Evolutionary conservation across 805 yeast genomes (phyloP).

Genomic region (Monosporozyma aerobia): DNA sequence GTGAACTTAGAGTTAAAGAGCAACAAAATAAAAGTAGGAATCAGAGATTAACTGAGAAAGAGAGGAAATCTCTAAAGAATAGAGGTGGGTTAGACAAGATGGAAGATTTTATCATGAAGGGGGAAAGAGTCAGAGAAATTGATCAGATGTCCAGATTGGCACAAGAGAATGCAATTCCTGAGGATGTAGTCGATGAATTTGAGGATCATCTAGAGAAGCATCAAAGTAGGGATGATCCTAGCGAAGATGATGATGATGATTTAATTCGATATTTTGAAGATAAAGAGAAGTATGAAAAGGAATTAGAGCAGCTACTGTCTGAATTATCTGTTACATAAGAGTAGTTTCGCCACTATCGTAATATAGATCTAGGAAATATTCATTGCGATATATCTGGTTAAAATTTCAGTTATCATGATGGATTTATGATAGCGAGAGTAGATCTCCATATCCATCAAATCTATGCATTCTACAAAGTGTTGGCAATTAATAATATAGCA

Average conservation of each 20-base stretch:
- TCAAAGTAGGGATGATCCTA: background rate
- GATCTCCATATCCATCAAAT: too few relatives aligned
- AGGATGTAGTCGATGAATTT: constrained; percentile 12
- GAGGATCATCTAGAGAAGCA: constrained; percentile 12
- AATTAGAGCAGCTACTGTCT: constrained; percentile 13
- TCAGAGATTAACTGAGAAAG: background rate
- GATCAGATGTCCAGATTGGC: constrained; percentile 8
- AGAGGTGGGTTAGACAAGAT: constrained; percentile 23
- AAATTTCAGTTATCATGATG: too few relatives aligned
- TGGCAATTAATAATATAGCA: too few relatives aligned
- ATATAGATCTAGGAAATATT: background rate
- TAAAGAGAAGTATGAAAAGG: constrained; percentile 12
- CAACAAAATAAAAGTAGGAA: background rate
- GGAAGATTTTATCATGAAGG: constrained; percentile 23
- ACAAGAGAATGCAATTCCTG: constrained; percentile 17
- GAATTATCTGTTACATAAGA: constrained; percentile 4
- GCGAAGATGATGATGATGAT: constrained; percentile 9
- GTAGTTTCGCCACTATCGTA: background rate
- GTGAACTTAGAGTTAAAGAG: background rate
- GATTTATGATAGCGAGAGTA: too few relatives aligned
- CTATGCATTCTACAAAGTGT: too few relatives aligned
- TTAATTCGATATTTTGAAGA: constrained; percentile 15
- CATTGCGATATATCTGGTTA: too few relatives aligned
- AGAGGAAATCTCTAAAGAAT: constrained; percentile 1
- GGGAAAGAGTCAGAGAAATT: constrained; percentile 14